phyloP scores from a whole-genome alignment of 257 asterid species.

The Solanum piurae region DNA sequence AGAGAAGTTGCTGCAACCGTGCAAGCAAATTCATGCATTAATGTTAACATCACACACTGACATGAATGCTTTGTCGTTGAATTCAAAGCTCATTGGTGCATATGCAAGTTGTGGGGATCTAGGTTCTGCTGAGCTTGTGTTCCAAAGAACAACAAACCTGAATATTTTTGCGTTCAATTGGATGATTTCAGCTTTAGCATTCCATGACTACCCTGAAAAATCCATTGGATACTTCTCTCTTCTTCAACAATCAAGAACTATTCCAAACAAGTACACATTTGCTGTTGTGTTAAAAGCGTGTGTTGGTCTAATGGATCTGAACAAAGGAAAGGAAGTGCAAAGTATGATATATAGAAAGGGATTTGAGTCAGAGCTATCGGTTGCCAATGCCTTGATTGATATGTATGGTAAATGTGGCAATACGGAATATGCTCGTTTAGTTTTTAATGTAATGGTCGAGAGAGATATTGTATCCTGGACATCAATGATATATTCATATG shows the following conservation, averaged over 20 bases:
- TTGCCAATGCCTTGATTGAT: slow-evolving; percentile 43
- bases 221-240: slow-evolving; percentile 35
- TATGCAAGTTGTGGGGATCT: slow-evolving; percentile 56
- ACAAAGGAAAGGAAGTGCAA: slow-evolving; percentile 47
- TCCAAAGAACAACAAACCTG: slow-evolving; percentile 23
- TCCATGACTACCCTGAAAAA: slow-evolving; percentile 26
- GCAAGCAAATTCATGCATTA: slow-evolving; percentile 54
- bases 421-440: slow-evolving; percentile 18
- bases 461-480: slow-evolving; percentile 67
- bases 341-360: slow-evolving; percentile 28
- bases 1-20: slow-evolving; percentile 23
- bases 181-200: slow-evolving; percentile 37
- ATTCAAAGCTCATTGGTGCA: slow-evolving; percentile 50
- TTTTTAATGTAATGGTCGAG: slow-evolving; percentile 41
- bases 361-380: slow-evolving; percentile 19
- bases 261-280: slow-evolving; percentile 35
- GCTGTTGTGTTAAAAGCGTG: slow-evolving; percentile 37
- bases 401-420: slow-evolving; percentile 36
- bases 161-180: slow-evolving; percentile 52
- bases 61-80: slow-evolving; percentile 22
- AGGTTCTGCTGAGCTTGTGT: slow-evolving; percentile 29
- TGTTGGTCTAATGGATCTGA: slow-evolving; percentile 33
- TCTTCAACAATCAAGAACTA: slow-evolving; percentile 27
- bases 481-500: slow-evolving; percentile 40
- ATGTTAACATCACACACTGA: slow-evolving; percentile 23